Evolutionary conservation across 2,329 filamentous ascomycete species (phyloP).

Genomic region (Aspergillus tubingensis): DNA sequence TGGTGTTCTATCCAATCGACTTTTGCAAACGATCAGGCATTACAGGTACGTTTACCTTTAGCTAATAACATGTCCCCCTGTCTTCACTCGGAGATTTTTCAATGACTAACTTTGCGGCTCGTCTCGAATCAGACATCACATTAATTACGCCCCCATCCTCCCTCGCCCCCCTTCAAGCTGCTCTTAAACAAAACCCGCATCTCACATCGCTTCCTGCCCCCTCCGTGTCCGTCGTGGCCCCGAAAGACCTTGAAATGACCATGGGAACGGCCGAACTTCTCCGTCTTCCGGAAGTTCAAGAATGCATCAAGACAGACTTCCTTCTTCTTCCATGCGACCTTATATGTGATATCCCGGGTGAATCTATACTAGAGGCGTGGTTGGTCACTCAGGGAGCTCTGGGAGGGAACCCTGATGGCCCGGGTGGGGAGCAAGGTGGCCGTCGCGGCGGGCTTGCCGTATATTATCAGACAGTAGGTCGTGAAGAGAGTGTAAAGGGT

Average conservation of each 20-base stretch:
- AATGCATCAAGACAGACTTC: slow-evolving; percentile 81
- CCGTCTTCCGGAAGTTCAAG: slow-evolving; percentile 76
- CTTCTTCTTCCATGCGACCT: slow-evolving; percentile 90
- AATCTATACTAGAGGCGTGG: slow-evolving; percentile 84
- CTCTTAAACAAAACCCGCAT: slow-evolving; percentile 52
- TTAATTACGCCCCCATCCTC: slow-evolving; percentile 51
- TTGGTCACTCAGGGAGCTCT: slow-evolving; percentile 79
- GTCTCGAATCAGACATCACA: slow-evolving; percentile 43
- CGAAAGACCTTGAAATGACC: slow-evolving; percentile 73
- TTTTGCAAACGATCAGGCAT: slow-evolving; percentile 54
- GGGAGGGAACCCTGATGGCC: slow-evolving; percentile 52
- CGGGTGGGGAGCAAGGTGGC: slow-evolving; percentile 58
- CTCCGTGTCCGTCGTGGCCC: slow-evolving; percentile 73
- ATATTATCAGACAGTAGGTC: slow-evolving; percentile 82
- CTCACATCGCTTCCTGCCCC: slow-evolving; percentile 52
- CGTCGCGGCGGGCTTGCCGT: slow-evolving; percentile 81
- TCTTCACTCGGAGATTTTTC: too few species aligned
- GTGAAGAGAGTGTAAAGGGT: slow-evolving; percentile 73
- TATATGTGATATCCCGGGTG: slow-evolving; percentile 83
- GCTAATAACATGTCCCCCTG: background rate
- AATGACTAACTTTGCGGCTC: too few species aligned
- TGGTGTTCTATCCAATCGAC: slow-evolving; percentile 53
- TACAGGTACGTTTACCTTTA: slow-evolving; percentile 37
- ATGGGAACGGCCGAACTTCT: slow-evolving; percentile 89
- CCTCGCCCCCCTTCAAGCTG: slow-evolving; percentile 47